Conservation (phyloP, 306 rosid species). For the Citrullus amarus region DNA sequence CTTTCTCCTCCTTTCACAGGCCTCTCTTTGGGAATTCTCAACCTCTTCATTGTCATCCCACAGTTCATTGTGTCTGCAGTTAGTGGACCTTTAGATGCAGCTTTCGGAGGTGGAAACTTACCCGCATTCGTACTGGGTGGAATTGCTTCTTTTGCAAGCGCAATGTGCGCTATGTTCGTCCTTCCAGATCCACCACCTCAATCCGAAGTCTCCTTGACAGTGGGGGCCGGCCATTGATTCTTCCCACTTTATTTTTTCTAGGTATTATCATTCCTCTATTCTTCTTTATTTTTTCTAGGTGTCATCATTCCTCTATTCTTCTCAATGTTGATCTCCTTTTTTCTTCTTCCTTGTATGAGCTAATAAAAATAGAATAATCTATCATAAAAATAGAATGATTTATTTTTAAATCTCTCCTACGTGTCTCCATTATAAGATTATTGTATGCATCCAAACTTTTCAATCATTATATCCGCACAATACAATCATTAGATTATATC, state of each 20-base stretch:
- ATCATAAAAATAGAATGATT: no score
- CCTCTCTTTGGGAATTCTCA: slow-evolving; percentile 1
- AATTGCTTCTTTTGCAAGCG: slow-evolving; percentile 43
- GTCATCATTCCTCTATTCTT: not conserved
- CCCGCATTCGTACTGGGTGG: slow-evolving; percentile 82
- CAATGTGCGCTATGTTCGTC: slow-evolving; percentile 29
- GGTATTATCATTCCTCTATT: not conserved
- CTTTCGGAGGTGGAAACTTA: slow-evolving; percentile 75
- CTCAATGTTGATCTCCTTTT: not conserved
- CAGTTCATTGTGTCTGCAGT: slow-evolving; percentile 61
- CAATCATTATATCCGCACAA: no score
- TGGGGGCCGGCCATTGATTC: not conserved
- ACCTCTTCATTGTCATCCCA: not conserved
- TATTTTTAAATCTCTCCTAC: no score
- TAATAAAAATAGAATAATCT: no score
- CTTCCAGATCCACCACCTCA: slow-evolving; percentile 7
- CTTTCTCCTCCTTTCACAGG: not conserved
- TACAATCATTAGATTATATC: no score
- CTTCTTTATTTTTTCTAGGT: no score
- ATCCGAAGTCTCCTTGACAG: not conserved
- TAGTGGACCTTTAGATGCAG: slow-evolving; percentile 67
- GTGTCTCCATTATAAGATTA: no score
- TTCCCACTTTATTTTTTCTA: no score
- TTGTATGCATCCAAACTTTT: no score
- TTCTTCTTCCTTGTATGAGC: no score